Evolutionary conservation across 2,329 filamentous ascomycete species (phyloP), one percentile per base, ranked within the genome.

Genomic region (Scedosporium aurantiacum): DNA sequence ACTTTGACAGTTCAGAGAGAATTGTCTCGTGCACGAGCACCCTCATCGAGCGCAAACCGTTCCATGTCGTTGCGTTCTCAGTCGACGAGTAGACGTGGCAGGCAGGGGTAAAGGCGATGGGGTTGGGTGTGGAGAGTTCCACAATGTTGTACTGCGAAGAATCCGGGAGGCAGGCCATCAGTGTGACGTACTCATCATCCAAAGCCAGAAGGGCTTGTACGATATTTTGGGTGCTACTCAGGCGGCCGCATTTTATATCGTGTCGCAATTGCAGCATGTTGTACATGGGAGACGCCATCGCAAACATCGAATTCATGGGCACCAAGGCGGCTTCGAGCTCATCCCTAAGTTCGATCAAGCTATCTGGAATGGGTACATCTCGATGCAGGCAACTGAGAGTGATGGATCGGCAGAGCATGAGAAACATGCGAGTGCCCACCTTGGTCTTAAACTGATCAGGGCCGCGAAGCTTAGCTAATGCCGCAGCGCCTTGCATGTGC

Each of bases 321-420:
- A 72, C 68, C 2, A 74, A 65, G 4, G 71, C 68, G 52, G 72
- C 68, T 14, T 68, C 68, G 50, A 81, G 73, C 57, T 78, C 73
- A 25, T 70, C 67, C 57, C 79, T 75, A 52, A 82, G 75, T 25
- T 79, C 72, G 32, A 77, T 69, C 62, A 83, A 71, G 40, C 73
- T 68, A n/a, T 72, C 66, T 3, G 80, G 81, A 71, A 82, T 76
- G 12, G 78, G 74, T 28, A 77, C 68, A 40, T 76, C 75, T 58
- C 74, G 75, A 63, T 81, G 79, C 27, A 82, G 74, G 66, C 80
- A 82, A 65, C 75, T 79, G 63, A 82, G 77, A 62, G 82, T 71
- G 40, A 81, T 74, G 60, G 75, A 77, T 61, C 82, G 75, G 37
- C 74, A 79, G 32, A 82, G 72, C 75, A 82, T 80, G 61, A 78